A percentile compares a stretch with the other conserved stretches of the same genome.
phyloP scores from a whole-genome alignment of 163 green algal species.

The Scenedesmus sp. region DNA sequence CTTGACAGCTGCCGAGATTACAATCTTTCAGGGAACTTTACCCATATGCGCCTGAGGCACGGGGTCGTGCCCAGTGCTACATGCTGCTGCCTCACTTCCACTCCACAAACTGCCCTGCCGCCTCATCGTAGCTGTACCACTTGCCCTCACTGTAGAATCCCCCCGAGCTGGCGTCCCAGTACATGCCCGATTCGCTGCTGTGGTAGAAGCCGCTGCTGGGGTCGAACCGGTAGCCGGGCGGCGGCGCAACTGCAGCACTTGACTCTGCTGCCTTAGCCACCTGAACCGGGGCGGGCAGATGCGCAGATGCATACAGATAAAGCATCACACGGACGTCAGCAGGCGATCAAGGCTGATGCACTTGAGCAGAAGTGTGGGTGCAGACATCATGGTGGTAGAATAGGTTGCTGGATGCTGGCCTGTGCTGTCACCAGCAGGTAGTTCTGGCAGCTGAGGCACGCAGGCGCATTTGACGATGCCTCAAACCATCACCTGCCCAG shows the following conservation, averaged over 20 bases:
- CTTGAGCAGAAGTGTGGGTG: neutral
- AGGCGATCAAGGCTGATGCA: neutral
- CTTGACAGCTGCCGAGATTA: no score
- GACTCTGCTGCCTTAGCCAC: conserved; percentile 38
- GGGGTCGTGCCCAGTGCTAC: no score
- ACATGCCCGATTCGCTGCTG: conserved; percentile 62
- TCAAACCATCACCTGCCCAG: no score
- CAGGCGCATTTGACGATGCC: no score
- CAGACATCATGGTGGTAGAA: no score
- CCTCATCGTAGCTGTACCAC: conserved; percentile 50
- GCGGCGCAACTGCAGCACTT: conserved; percentile 39
- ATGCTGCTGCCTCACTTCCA: neutral
- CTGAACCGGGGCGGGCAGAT: neutral
- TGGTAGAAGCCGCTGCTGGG: conserved; percentile 69
- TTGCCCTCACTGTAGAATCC: conserved; percentile 53
- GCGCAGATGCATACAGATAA: no score
- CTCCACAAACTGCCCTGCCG: conserved; percentile 25
- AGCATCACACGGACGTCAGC: no score
- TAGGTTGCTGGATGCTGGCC: no score
- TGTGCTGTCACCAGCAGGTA: no score
- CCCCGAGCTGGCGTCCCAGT: conserved; percentile 61
- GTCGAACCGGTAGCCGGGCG: conserved; percentile 75
- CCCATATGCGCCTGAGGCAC: no score
- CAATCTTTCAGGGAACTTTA: no score
- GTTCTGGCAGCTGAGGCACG: no score